Conservation (phyloP, 495 filamentous ascomycete genomes). For the Apiosordaria backusii region DNA sequence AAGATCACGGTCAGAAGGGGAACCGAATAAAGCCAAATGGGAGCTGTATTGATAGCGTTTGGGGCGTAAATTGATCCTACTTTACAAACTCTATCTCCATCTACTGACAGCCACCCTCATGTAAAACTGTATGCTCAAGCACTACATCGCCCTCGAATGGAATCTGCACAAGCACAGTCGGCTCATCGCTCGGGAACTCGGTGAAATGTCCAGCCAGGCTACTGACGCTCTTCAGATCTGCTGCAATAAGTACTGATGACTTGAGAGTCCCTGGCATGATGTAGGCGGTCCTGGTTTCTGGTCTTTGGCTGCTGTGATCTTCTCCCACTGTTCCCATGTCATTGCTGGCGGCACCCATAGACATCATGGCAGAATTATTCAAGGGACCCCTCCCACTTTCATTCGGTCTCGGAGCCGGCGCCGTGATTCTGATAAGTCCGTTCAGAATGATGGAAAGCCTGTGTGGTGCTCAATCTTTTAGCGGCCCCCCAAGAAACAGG, state of each 20-base stretch:
- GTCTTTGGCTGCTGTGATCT: conserved; percentile 3
- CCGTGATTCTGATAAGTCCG: conserved; percentile 30
- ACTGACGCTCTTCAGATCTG: conserved; percentile 27
- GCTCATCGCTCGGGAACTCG: conserved; percentile 32
- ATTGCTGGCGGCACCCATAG: background rate
- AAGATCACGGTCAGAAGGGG: too few species aligned
- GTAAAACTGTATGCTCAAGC: conserved; percentile 22
- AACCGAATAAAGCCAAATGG: too few species aligned
- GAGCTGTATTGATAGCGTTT: background rate
- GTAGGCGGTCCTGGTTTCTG: conserved; percentile 23
- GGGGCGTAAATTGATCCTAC: background rate
- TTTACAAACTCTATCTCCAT: background rate
- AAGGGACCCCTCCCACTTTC: background rate
- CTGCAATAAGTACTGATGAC: conserved; percentile 29
- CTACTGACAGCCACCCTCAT: conserved; percentile 24
- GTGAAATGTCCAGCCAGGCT: conserved; percentile 29
- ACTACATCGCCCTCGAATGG: conserved; percentile 25
- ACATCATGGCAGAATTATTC: background rate
- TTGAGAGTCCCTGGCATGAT: conserved; percentile 26
- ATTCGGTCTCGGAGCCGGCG: conserved; percentile 20
- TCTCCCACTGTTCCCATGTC: background rate
- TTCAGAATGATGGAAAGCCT: conserved; percentile 30
- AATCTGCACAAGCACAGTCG: conserved; percentile 29
- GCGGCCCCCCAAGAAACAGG: background rate
- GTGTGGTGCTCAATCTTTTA: background rate